Evolutionary conservation across 768 basidiomycete genomes (phyloP).

Genomic region (Agaricus sinodeliciosus): DNA sequence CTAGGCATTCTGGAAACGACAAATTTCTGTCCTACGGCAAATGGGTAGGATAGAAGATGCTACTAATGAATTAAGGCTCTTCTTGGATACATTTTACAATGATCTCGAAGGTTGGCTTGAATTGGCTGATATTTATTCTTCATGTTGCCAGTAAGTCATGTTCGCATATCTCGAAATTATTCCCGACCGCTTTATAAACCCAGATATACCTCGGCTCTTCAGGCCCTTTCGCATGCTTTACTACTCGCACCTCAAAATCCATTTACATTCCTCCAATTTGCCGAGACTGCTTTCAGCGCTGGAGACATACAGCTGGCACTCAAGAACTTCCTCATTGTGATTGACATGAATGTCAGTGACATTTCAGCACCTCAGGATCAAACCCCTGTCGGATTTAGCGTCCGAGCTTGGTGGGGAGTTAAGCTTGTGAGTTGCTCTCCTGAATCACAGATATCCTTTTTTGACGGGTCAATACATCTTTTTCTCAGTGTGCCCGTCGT

Average conservation of each 20-base stretch:
- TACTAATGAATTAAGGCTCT: constrained; percentile 61
- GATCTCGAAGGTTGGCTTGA: constrained; percentile 88
- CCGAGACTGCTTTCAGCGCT: constrained; percentile 82
- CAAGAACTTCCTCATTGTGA: constrained; percentile 70
- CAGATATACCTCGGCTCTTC: constrained; percentile 69
- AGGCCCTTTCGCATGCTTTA: constrained; percentile 75
- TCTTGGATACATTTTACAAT: constrained; percentile 83
- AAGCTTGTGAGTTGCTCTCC: constrained; percentile 57
- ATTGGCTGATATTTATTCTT: constrained; percentile 73
- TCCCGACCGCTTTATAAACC: too few relatives aligned
- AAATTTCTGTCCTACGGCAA: constrained; percentile 63
- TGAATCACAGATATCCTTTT: not conserved
- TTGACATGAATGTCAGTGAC: constrained; percentile 71
- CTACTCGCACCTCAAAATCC: constrained; percentile 84
- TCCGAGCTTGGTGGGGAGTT: constrained; percentile 80
- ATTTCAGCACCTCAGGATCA: constrained; percentile 33
- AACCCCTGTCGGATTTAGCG: constrained; percentile 46
- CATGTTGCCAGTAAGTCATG: constrained; percentile 61
- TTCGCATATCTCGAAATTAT: not conserved
- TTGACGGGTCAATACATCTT: not conserved
- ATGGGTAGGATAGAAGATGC: constrained; percentile 59
- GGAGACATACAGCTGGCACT: constrained; percentile 70
- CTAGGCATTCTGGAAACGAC: constrained; percentile 76
- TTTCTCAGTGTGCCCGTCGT: constrained; percentile 50
- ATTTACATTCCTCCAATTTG: constrained; percentile 75